phyloP scores from a whole-genome alignment of 1,284 basidiomycete species.

The Wolfiporia cocos region DNA sequence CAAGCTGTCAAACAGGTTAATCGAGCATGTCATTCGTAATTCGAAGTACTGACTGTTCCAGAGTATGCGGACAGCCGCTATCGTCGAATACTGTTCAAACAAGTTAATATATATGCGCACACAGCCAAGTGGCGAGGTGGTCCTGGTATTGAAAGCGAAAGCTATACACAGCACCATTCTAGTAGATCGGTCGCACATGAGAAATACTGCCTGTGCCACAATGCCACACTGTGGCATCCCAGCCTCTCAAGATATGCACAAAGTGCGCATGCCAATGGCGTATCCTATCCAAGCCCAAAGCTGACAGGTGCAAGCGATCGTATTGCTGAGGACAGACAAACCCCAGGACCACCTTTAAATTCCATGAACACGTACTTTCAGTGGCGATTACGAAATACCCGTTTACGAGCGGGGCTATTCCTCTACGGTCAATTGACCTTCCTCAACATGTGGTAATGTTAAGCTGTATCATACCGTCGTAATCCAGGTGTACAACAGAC shows the following conservation, averaged over 20 bases:
- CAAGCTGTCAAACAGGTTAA: slow-evolving; percentile 39
- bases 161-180: no score
- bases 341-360: no score
- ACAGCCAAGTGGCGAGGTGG: no score
- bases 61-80: slow-evolving; percentile 88
- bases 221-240: no score
- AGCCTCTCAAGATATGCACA: no score
- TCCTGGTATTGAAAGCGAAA: no score
- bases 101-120: background rate
- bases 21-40: background rate
- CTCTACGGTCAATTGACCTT: slow-evolving; percentile 8
- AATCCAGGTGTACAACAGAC: slow-evolving; percentile 76
- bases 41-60: slow-evolving; percentile 73
- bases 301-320: no score
- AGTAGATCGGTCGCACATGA: no score
- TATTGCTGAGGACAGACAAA: no score
- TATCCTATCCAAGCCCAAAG: no score
- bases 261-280: no score
- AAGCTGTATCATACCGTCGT: slow-evolving; percentile 61
- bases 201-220: no score
- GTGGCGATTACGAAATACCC: slow-evolving; percentile 92
- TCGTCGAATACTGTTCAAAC: slow-evolving; percentile 75
- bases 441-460: slow-evolving; percentile 75
- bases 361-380: slow-evolving; percentile 73
- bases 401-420: slow-evolving; percentile 79